A percentile compares a stretch with the other conserved stretches of the same genome.
Evolutionary conservation across 1,284 basidiomycete genomes (phyloP).

Genomic region (Trichosporon faecale): DNA sequence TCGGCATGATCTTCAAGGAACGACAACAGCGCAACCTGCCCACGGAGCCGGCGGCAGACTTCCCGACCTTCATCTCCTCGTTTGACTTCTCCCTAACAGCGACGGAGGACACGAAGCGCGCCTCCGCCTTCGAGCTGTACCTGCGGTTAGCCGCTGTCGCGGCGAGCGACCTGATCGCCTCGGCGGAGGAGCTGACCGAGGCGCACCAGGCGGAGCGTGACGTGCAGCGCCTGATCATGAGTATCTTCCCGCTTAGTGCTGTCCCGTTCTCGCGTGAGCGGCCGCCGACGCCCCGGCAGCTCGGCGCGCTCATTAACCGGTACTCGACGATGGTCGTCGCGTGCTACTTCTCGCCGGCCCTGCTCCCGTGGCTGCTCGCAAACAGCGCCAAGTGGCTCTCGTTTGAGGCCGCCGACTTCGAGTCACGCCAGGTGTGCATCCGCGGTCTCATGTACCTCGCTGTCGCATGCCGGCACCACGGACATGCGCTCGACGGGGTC

Average conservation of each 20-base stretch:
- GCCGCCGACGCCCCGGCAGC: slow-evolving; percentile 60
- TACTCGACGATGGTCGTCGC: slow-evolving; percentile 74
- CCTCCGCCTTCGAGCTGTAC: slow-evolving; percentile 76
- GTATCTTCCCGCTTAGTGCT: slow-evolving; percentile 65
- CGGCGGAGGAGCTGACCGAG: slow-evolving; percentile 36
- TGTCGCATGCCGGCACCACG: slow-evolving; percentile 64
- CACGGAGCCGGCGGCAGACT: slow-evolving; percentile 66
- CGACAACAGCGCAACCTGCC: slow-evolving; percentile 75
- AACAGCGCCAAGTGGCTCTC: slow-evolving; percentile 46
- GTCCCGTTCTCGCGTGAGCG: slow-evolving; percentile 62
- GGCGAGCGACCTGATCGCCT: slow-evolving; percentile 47
- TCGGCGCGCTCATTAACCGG: slow-evolving; percentile 83
- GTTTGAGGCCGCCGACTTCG: slow-evolving; percentile 66
- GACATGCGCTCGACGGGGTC: slow-evolving; percentile 59
- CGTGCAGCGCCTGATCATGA: slow-evolving; percentile 71
- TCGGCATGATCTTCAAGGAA: slow-evolving; percentile 74
- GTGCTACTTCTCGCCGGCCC: slow-evolving; percentile 65
- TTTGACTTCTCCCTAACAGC: slow-evolving; percentile 61
- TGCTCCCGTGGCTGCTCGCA: slow-evolving; percentile 58
- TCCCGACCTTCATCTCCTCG: slow-evolving; percentile 70
- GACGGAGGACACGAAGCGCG: slow-evolving; percentile 55
- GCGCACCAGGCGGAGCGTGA: slow-evolving; percentile 55
- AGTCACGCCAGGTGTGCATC: slow-evolving; percentile 70
- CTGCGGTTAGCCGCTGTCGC: slow-evolving; percentile 56
- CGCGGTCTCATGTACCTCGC: slow-evolving; percentile 74